These are phyloP conservation scores for Candida maris DNA, from an alignment of 805 yeast species.

Conservation along the genomic window DNA sequence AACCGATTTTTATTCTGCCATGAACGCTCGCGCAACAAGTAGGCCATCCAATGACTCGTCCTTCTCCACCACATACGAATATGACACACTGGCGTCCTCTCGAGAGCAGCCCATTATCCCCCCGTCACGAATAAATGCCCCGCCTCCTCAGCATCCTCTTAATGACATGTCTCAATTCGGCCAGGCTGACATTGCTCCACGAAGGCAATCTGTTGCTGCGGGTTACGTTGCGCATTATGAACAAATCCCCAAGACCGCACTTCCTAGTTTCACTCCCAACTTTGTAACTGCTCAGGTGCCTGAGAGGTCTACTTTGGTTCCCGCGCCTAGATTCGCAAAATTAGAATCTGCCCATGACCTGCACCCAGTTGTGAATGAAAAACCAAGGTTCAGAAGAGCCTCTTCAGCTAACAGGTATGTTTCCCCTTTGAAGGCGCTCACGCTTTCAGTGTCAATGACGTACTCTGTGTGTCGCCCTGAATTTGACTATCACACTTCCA, in stretches of 20 bases:
- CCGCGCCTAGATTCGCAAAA: conserved; percentile 47
- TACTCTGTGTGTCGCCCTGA: conserved; percentile 81
- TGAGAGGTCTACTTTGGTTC: conserved; percentile 9
- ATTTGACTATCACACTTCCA: conserved; percentile 75
- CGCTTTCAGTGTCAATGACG: conserved; percentile 72
- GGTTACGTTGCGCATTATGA: conserved; percentile 15
- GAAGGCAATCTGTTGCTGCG: conserved; percentile 33
- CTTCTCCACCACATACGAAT: conserved; percentile 29
- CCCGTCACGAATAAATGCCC: conserved; percentile 32
- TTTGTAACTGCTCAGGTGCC: conserved; percentile 5
- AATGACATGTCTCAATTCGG: conserved; percentile 12
- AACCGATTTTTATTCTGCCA: conserved; percentile 14
- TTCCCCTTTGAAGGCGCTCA: conserved; percentile 78
- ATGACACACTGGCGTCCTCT: conserved; percentile 7
- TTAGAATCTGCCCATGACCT: conserved; percentile 47
- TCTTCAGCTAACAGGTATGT: conserved; percentile 59
- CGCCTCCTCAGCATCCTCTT: conserved; percentile 19
- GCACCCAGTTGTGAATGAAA: conserved; percentile 55
- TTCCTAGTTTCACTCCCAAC: conserved; percentile 8
- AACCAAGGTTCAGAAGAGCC: conserved; percentile 69
- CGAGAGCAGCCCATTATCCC: conserved; percentile 27
- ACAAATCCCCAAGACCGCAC: conserved; percentile 13
- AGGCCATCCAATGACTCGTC: conserved; percentile 18
- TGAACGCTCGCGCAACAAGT: conserved; percentile 11
- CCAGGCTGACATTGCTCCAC: conserved; percentile 12